Conservation (phyloP, 805 yeast genomes). For the Henningerozyma blattae region DNA sequence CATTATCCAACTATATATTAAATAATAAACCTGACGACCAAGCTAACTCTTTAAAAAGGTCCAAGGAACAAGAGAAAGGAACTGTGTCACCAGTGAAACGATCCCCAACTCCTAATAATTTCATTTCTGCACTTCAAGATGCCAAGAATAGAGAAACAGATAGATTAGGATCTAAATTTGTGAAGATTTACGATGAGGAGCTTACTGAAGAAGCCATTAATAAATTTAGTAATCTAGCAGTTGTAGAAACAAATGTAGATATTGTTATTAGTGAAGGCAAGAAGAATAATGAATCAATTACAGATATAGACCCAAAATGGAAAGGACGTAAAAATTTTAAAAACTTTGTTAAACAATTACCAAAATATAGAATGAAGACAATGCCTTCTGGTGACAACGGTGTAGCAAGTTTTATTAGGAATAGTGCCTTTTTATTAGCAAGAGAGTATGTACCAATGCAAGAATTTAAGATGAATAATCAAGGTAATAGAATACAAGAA, state of each 20-base stretch:
- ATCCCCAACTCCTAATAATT: background rate
- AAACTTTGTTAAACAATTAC: constrained; percentile 25
- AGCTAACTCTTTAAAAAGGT: too few relatives aligned
- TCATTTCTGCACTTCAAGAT: constrained; percentile 24
- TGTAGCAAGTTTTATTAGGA: constrained; percentile 7
- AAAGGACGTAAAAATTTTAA: constrained; percentile 29
- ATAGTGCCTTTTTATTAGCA: constrained; percentile 18
- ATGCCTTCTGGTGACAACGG: background rate
- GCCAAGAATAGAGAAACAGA: constrained; percentile 21
- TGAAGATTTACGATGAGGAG: constrained; percentile 16
- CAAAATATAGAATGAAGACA: constrained; percentile 5
- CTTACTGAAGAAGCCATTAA: constrained; percentile 22
- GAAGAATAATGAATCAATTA: background rate
- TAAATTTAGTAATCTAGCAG: constrained; percentile 23
- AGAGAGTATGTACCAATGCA: constrained; percentile 24
- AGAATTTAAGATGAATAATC: constrained; percentile 9
- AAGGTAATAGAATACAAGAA: constrained; percentile 2
- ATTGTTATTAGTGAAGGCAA: constrained; percentile 13
- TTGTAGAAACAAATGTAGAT: constrained; percentile 22
- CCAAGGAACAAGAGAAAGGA: constrained; percentile 1
- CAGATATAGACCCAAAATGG: constrained; percentile 12
- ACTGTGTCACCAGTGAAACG: too few relatives aligned
- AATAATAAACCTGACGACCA: too few relatives aligned
- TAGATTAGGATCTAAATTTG: constrained; percentile 16
- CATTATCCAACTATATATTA: too few relatives aligned